phyloP scores from a whole-genome alignment of 441 rosid species.

The Euphorbia schlechtendalii region DNA sequence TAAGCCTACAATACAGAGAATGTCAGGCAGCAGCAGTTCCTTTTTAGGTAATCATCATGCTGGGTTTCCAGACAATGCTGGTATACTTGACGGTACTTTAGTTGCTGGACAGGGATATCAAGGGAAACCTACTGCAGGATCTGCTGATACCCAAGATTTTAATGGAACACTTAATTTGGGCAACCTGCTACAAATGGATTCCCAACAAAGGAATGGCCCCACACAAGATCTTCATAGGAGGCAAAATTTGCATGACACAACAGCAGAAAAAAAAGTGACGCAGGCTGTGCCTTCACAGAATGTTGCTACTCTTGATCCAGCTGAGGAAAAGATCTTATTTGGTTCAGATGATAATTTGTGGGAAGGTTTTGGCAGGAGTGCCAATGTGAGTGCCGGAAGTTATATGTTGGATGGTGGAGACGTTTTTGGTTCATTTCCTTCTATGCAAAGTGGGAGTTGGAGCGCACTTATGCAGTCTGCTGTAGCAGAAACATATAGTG shows the following conservation, averaged over 20 bases:
- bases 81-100: constrained; percentile 36
- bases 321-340: constrained; percentile 84
- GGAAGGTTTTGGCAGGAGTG: constrained; percentile 63
- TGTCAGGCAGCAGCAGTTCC: constrained; percentile 43
- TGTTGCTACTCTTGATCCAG: constrained; percentile 72
- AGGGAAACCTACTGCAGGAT: constrained; percentile 31
- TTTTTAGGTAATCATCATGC: constrained; percentile 41
- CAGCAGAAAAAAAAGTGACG: constrained; percentile 36
- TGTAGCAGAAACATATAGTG: constrained; percentile 57
- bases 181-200: constrained; percentile 36
- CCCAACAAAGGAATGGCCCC: constrained; percentile 34
- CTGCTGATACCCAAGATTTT: constrained; percentile 38
- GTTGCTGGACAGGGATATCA: constrained; percentile 43
- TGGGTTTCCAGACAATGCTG: constrained; percentile 37
- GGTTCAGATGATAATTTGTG: constrained; percentile 81
- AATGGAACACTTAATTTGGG: constrained; percentile 36
- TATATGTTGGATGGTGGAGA: constrained; percentile 42
- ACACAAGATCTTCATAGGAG: constrained; percentile 38
- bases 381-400: constrained; percentile 39
- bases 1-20: constrained; percentile 37
- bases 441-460: constrained; percentile 92
- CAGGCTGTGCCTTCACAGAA: constrained; percentile 39
- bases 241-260: constrained; percentile 35
- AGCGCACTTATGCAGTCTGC: constrained; percentile 99
- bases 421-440: constrained; percentile 42